Evolutionary conservation across 805 yeast genomes (phyloP).

Genomic region (Teunomyces gatunensis): DNA sequence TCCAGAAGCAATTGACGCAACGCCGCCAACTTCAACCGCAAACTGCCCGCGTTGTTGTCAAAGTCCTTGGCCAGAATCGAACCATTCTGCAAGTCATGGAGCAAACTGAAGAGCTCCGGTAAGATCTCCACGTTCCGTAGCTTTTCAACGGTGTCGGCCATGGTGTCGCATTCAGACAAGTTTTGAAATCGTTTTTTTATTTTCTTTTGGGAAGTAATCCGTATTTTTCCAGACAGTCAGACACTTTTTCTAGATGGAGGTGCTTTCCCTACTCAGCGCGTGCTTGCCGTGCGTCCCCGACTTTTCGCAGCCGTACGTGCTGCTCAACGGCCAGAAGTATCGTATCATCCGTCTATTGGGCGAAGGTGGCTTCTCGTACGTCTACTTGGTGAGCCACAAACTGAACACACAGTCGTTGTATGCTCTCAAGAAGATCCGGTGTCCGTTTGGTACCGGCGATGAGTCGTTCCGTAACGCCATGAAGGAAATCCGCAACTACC

Average conservation of each 20-base stretch:
- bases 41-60: constrained; percentile 44
- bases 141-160: constrained; percentile 16
- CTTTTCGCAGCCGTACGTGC: constrained; percentile 51
- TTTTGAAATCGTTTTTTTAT: neutral
- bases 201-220: neutral
- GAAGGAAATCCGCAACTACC: constrained; percentile 74
- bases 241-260: constrained; percentile 17
- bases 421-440: constrained; percentile 82
- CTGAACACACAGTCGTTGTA: constrained; percentile 46
- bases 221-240: neutral
- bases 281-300: constrained; percentile 49
- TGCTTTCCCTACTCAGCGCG: constrained; percentile 17
- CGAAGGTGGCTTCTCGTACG: constrained; percentile 88
- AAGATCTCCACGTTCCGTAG: constrained; percentile 31
- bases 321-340: constrained; percentile 61
- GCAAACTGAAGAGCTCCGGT: constrained; percentile 35
- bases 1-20: constrained; percentile 35
- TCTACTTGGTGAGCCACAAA: constrained; percentile 64
- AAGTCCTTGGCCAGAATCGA: constrained; percentile 39
- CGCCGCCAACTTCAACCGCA: constrained; percentile 39
- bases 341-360: constrained; percentile 71
- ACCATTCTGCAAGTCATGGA: constrained; percentile 36
- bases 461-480: constrained; percentile 59
- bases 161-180: constrained; percentile 1
- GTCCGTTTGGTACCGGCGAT: constrained; percentile 82